Evolutionary conservation across 1,284 basidiomycete genomes (phyloP).

Genomic region (Moesziomyces parantarcticus): DNA sequence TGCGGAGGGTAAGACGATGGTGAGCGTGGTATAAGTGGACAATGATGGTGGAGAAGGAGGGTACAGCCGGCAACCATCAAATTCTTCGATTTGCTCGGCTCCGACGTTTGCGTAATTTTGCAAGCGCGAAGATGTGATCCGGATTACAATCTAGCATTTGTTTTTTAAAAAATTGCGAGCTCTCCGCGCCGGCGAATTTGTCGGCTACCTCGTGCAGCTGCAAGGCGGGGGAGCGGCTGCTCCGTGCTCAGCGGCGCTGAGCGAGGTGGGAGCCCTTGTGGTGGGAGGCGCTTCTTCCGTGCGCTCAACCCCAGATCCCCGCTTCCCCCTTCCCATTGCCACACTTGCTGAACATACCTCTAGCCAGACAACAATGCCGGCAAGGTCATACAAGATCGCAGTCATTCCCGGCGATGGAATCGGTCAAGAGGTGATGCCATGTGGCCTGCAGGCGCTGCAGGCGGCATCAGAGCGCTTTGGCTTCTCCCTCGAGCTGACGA

Average conservation of each 20-base stretch:
- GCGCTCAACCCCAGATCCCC: background rate
- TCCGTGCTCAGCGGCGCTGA: no score
- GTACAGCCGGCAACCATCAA: background rate
- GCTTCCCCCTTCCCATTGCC: background rate
- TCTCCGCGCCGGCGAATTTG: no score
- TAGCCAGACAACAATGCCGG: conserved; percentile 9
- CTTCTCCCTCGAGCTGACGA: conserved; percentile 68
- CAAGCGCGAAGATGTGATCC: no score
- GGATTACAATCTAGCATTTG: no score
- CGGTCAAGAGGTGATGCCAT: conserved; percentile 69
- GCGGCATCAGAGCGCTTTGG: conserved; percentile 65
- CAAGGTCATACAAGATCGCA: conserved; percentile 70
- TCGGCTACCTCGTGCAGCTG: no score
- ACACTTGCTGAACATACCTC: no score
- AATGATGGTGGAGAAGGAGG: background rate
- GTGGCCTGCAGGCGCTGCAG: conserved; percentile 21
- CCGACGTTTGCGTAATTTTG: no score
- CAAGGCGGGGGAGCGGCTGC: no score
- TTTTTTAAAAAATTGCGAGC: no score
- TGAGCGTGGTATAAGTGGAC: background rate
- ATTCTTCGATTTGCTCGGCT: no score
- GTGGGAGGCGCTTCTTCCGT: no score
- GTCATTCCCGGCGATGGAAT: conserved; percentile 75
- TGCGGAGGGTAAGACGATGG: background rate
- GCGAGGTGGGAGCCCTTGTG: no score